Evolutionary conservation across 257 asterid genomes (phyloP).

Genomic region (Ajuga chamaepitys): DNA sequence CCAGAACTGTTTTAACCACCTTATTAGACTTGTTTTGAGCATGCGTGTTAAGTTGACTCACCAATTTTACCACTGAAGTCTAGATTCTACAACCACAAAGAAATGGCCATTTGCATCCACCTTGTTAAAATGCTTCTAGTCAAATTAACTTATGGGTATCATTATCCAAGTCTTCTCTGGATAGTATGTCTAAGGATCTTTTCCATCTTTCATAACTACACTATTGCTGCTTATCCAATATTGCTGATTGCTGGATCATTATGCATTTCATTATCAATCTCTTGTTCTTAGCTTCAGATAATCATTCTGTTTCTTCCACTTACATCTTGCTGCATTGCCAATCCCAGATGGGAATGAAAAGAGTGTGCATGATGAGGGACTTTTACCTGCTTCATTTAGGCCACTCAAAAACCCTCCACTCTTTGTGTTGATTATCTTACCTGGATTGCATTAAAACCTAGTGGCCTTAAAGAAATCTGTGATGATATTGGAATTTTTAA

Average conservation of each 20-base stretch:
- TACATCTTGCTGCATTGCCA: neutral
- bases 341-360: neutral
- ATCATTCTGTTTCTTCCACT: neutral
- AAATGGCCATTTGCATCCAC: neutral
- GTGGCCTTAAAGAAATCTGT: neutral
- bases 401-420: neutral
- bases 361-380: neutral
- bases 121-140: neutral
- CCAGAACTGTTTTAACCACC: neutral
- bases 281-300: neutral
- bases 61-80: neutral
- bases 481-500: neutral
- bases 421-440: neutral
- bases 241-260: neutral
- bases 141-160: neutral
- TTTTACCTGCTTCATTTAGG: neutral
- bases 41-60: neutral
- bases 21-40: neutral
- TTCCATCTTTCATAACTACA: neutral
- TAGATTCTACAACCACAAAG: neutral
- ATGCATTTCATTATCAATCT: neutral
- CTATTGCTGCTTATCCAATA: neutral
- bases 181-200: neutral
- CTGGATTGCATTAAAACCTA: neutral
- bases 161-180: neutral